Base-by-base conservation (phyloP, 2,329 filamentous ascomycete species). In the Laburnicola sp. region DNA sequence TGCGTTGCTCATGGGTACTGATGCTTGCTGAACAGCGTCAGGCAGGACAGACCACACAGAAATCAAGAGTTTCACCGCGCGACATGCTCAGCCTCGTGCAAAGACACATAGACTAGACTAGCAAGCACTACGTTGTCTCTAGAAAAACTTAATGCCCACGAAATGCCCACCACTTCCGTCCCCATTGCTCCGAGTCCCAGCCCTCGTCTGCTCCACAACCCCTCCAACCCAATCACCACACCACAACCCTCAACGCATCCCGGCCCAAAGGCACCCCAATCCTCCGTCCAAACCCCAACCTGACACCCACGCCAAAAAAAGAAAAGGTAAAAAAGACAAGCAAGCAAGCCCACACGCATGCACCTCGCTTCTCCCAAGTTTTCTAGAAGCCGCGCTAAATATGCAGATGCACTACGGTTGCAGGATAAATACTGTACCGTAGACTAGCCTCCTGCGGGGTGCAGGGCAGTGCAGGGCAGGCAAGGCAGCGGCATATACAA, bases 351-450 rank as follows among this genome's bases (percentile, higher is more conserved):
- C 36, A n/a, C 11, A 39, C 35, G 8, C 31, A 45, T 37, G 16
- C 43, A 30, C 32, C 8, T 10, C 43, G 45, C 46, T 50, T 53
- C 51, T 46, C 4, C 39, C 23, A 38, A 45, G 16, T 38, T 42
- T 50, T 53, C 45, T 37, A 53, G 45, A 31, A 37, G 49, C 43
- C 45, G 45, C 27, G 30, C 37, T 16, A 32, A 37, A 16, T 4
- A 34, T n/a, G 37, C 16, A 8, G 40, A 30, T 26, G 41, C 41
- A 43, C 41, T 31, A 30, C 41, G 41, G 41, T 35, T 26, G 21
- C 30, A 35, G 41, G 41, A 44, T 44, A 44, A 44, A 34, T 34
- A 16, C 16, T 16, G 16, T 16, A 16, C 16, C 16, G 16, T 16
- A 16, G 16, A 16, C 16, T 16, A 25, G 32, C 23, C 11, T 23